Conservation (phyloP, 768 basidiomycete species). For the Tricholoma sp. region DNA sequence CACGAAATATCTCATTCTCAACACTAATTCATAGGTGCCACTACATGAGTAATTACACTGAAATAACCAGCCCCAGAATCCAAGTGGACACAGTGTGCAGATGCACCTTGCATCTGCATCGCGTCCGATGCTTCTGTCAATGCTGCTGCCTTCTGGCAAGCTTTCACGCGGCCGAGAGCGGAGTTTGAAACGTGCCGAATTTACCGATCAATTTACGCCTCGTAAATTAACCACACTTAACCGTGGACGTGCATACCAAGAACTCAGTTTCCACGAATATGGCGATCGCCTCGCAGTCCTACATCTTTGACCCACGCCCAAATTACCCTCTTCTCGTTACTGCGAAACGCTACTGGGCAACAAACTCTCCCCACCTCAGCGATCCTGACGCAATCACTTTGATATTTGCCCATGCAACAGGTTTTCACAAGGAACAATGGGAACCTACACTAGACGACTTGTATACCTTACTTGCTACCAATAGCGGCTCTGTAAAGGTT, state of each 20-base stretch:
- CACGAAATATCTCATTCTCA: too few relatives aligned
- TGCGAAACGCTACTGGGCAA: conserved; percentile 46
- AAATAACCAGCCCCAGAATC: too few relatives aligned
- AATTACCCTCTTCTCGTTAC: conserved; percentile 42
- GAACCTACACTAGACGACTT: conserved; percentile 50
- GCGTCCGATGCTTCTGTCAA: too few relatives aligned
- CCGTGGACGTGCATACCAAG: background rate
- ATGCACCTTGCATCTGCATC: too few relatives aligned
- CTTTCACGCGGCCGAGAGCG: too few relatives aligned
- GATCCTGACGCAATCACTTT: conserved; percentile 41
- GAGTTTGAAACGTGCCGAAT: too few relatives aligned
- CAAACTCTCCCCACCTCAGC: conserved; percentile 24
- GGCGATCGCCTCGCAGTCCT: conserved; percentile 21
- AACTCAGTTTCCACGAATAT: background rate
- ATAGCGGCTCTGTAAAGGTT: conserved; percentile 25
- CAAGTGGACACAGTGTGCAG: too few relatives aligned
- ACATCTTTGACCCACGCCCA: conserved; percentile 50
- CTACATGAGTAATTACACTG: too few relatives aligned
- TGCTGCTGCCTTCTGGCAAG: too few relatives aligned
- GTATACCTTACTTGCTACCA: conserved; percentile 21
- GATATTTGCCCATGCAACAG: conserved; percentile 47
- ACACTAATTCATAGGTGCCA: too few relatives aligned
- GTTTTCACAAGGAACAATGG: conserved; percentile 57
- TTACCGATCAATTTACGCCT: too few relatives aligned
- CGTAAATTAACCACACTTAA: too few relatives aligned